Percentiles rank a stretch among this genome's conserved stretches.
Conservation (phyloP, 2,329 filamentous ascomycete genomes). For the Phyllosticta ampelicida region DNA sequence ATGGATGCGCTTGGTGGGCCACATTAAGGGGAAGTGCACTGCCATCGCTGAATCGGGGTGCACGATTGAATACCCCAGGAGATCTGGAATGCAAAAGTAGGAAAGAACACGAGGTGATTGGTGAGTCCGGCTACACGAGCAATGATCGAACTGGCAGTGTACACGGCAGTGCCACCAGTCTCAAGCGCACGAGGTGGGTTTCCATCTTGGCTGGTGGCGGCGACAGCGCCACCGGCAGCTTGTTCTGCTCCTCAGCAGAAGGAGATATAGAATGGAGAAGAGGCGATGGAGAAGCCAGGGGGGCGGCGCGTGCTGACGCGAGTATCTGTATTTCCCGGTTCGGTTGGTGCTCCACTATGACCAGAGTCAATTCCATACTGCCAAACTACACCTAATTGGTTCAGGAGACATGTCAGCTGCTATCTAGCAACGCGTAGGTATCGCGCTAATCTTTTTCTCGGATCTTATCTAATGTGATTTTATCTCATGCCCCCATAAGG, state of each 20-base stretch:
- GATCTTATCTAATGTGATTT: no score
- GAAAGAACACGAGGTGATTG: neutral
- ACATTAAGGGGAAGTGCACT: neutral
- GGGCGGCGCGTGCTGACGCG: neutral
- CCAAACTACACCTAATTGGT: no score
- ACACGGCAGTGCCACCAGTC: neutral
- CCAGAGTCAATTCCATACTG: no score
- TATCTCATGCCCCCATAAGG: no score
- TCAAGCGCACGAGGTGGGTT: neutral
- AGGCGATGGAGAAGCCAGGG: neutral
- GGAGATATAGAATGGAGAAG: neutral
- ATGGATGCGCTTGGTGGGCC: neutral
- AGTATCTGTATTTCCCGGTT: neutral
- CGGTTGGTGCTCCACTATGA: neutral
- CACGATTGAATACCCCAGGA: neutral
- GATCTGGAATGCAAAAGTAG: neutral
- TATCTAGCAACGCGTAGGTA: no score
- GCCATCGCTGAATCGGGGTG: neutral
- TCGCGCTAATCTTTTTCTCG: no score
- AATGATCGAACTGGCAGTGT: neutral
- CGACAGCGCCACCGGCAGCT: neutral
- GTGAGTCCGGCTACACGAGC: neutral
- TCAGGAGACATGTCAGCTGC: no score
- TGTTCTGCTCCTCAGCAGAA: neutral
- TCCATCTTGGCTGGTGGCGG: neutral